phyloP scores from a whole-genome alignment of 352 stramenopile genomes.

The Phytophthora cajani region DNA sequence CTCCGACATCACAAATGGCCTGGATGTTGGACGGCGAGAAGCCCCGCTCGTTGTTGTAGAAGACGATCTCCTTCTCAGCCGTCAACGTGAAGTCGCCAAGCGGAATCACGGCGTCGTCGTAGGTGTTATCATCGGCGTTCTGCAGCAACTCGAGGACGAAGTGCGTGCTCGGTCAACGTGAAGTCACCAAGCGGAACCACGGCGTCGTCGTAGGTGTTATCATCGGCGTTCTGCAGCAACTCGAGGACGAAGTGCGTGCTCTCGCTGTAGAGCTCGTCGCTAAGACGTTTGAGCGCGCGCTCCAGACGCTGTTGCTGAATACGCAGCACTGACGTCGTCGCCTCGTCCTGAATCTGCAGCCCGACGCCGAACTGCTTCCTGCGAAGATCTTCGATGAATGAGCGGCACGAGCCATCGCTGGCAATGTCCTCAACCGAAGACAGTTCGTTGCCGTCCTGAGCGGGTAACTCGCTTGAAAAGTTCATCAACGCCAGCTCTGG shows the following conservation, averaged over 20 bases:
- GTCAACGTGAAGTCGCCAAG: conserved; percentile 72
- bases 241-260: conserved; percentile 91
- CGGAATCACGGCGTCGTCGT: conserved; percentile 49
- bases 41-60: conserved; percentile 87
- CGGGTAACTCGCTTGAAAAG: conserved; percentile 17
- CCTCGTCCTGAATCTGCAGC: conserved; percentile 64
- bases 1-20: conserved; percentile 88
- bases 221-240: conserved; percentile 89
- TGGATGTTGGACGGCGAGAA: conserved; percentile 82
- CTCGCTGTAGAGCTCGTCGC: conserved; percentile 87
- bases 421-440: neutral
- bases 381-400: conserved; percentile 70
- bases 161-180: conserved; percentile 77
- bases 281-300: conserved; percentile 84
- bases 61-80: conserved; percentile 57
- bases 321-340: conserved; percentile 59
- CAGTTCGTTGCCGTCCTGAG: conserved; percentile 10
- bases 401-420: conserved; percentile 39
- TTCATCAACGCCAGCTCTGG: conserved; percentile 4
- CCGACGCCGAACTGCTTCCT: conserved; percentile 84
- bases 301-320: conserved; percentile 85
- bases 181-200: conserved; percentile 69
- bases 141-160: conserved; percentile 91
- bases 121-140: conserved; percentile 89
- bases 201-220: conserved; percentile 66